Evolutionary conservation across 2,329 filamentous ascomycete species (phyloP), one percentile per base, ranked within the genome.

Genomic region (Bipolaris zeicola): DNA sequence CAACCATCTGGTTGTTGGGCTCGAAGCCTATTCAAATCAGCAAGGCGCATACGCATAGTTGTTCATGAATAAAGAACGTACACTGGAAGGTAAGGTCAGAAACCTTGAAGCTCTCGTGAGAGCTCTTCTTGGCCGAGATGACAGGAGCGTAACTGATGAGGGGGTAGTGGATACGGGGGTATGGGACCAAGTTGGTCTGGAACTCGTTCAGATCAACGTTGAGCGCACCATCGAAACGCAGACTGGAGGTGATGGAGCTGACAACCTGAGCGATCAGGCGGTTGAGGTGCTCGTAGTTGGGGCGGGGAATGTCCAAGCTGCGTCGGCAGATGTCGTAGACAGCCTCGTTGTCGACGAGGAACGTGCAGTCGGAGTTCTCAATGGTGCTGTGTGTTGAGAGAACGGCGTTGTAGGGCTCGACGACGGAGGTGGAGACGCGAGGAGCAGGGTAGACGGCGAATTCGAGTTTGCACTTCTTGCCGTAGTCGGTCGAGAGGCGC

Each of bases 51-150:
- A 18, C 5, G 8, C 10, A 42, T 5, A 8, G 33, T 16, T 31
- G 4, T 45, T 14, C 6, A 8, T 14, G 16, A 13, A 28, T 11
- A 2, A 18, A 11, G 16, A 5, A 70, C 70, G 56, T 67, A 89
- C 87, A 89, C 77, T 89, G 87, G 80, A 89, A 87, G 72, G 87
- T 90, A 62, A 90, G 79, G 65, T 95, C 91, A 61, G 87, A 84
- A 52, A 92, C 88, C 83, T 91, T 92, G 86, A 93, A 93, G 82
- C 89, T 91, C 82, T 95, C 91, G 74, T 95, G 91, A 45, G 87
- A 85, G 77, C 89, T 91, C 85, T 90, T 91, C 81, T 85, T 82
- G 57, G 87, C 86, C 20, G 87, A 89, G 63, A 90, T 82, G 66
- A 90, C 87, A 31, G 87, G 87, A 10, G 88, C 87, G 72, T 90